Evolutionary conservation across 1,139 yeast genomes (phyloP).

Genomic region (Candida anutae): DNA sequence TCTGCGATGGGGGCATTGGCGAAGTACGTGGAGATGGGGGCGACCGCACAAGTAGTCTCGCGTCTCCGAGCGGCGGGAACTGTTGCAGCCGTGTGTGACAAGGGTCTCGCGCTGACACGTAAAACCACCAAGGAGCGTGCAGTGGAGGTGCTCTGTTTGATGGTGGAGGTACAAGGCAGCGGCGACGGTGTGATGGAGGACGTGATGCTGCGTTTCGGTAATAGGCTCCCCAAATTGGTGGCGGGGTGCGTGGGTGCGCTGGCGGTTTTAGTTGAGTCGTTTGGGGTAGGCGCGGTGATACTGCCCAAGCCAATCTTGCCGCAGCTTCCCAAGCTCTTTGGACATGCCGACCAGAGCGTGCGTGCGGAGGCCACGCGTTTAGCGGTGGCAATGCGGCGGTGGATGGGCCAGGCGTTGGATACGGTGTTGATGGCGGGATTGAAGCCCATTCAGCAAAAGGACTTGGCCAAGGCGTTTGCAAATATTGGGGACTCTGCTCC

Average conservation of each 20-base stretch:
- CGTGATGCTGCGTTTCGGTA: constrained; percentile 52
- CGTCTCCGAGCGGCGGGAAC: constrained; percentile 33
- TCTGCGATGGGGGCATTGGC: constrained; percentile 55
- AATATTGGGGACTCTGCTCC: constrained; percentile 38
- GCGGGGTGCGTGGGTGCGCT: constrained; percentile 59
- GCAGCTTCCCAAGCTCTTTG: constrained; percentile 60
- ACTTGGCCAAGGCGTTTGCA: constrained; percentile 63
- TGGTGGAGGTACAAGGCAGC: constrained; percentile 54
- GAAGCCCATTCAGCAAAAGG: constrained; percentile 91
- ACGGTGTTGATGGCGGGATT: constrained; percentile 57
- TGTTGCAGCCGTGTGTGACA: constrained; percentile 62
- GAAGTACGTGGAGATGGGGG: constrained; percentile 56
- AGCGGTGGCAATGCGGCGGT: constrained; percentile 63
- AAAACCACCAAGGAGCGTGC: constrained; percentile 67
- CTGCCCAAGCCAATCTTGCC: constrained; percentile 53
- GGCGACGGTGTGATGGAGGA: constrained; percentile 65
- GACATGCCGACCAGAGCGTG: constrained; percentile 83
- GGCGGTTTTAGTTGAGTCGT: constrained; percentile 47
- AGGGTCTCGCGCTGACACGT: constrained; percentile 70
- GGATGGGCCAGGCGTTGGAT: constrained; percentile 67
- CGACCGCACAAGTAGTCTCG: constrained; percentile 26
- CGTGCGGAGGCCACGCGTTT: constrained; percentile 71
- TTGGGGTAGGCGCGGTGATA: constrained; percentile 60
- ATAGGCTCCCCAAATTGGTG: constrained; percentile 72
- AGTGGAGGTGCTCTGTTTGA: constrained; percentile 50